Base-by-base conservation (phyloP, 352 stramenopile species). In the Discostella stelligera region DNA sequence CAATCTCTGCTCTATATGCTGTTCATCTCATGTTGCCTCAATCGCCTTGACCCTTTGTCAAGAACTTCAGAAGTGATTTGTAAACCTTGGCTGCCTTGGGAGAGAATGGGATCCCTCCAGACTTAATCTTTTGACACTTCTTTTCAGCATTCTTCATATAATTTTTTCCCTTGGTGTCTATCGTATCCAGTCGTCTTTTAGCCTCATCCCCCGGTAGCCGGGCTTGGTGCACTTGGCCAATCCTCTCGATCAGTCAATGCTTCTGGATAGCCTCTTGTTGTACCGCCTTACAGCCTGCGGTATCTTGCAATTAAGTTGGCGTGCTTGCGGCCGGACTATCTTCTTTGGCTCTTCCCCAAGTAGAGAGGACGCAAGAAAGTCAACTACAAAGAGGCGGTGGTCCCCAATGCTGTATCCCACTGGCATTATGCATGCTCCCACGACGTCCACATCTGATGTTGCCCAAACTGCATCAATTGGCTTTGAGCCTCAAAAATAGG, bases 61-160 rank as follows among this genome's bases (percentile, higher is more conserved):
- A 30, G 10, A 27, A 67, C 25, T 59, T n/a, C 9, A 80, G 41
- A 6, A 75, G n/a, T 8, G 58, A 67, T 2, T n/a, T 14, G 48
- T 80, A 80, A 18, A 71, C 58, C 53, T 80, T 46, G 0, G 58
- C 30, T 16, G 73, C 48, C n/a, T 80, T 61, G 11, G 73, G 73
- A 23, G 73, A 81, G 39, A 76, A 81, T 23, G 73, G 73, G n/a
- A 81, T 81, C 5, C 58, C 32, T 1, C 73, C 65, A 2, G 65
- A 76, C 37, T 68, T 66, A 37, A 81, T 74, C 44, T 49, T 39
- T 30, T 59, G 32, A 37, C 66, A 76, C 48, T 71, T 76, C 59
- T 72, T 81, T 27, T 81, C 73, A 11, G 49, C 58, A 54, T 70
- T n/a, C 3, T 18, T 10, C 65, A 76, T 76, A 21, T 64, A 76